phyloP scores from a whole-genome alignment of 83 land plant genomes.

The Picea mariana region DNA sequence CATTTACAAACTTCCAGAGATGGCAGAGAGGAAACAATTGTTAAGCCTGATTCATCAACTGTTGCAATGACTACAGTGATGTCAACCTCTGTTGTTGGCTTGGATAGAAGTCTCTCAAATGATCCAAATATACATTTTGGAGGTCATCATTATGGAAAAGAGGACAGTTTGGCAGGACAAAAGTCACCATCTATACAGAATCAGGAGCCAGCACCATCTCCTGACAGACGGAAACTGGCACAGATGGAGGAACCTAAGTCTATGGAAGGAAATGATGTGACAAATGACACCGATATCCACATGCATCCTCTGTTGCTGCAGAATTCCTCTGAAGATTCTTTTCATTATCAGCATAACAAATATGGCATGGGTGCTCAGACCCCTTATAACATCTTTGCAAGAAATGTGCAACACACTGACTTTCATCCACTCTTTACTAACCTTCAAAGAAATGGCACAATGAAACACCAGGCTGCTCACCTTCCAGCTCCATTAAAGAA shows the following conservation, averaged over 20 bases:
- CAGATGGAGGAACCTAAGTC: constrained; percentile 7
- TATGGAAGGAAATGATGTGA: constrained; percentile 6
- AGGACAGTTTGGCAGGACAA: neutral
- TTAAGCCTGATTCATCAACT: neutral
- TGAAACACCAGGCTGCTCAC: constrained; percentile 7
- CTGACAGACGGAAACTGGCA: too few species aligned
- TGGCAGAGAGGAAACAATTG: constrained; percentile 5
- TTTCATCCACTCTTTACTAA: neutral
- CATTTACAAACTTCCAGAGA: constrained; percentile 1
- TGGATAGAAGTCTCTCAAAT: neutral
- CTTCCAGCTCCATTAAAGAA: constrained; percentile 1
- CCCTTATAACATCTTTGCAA: neutral
- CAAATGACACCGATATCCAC: constrained; percentile 39
- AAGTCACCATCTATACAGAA: neutral
- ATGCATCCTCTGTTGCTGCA: constrained; percentile 83
- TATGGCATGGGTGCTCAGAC: neutral
- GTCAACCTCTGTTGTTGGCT: neutral
- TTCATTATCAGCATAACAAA: neutral
- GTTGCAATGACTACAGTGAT: neutral
- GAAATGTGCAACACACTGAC: neutral
- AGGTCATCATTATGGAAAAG: constrained; percentile 1
- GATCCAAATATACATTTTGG: neutral
- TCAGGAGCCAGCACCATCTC: neutral
- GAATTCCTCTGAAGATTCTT: constrained; percentile 27
- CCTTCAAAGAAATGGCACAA: neutral